phyloP scores from a whole-genome alignment of 2,329 filamentous ascomycete species.

The Pseudonectria foliicola region DNA sequence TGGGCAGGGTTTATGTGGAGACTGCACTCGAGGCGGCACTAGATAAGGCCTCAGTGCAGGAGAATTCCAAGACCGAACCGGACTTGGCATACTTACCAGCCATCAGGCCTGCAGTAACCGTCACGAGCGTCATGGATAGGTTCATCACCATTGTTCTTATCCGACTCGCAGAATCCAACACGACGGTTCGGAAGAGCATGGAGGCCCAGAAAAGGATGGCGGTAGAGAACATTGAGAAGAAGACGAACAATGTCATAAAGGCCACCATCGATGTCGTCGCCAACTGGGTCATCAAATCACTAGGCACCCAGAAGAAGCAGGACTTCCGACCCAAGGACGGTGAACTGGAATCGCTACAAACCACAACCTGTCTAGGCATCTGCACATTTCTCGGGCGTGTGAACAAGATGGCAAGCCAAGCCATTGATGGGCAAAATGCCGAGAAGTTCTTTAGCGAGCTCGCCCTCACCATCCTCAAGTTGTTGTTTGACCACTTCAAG shows the following conservation, averaged over 20 bases:
- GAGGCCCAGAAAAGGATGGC: conserved; percentile 71
- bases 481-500: conserved; percentile 89
- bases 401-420: conserved; percentile 53
- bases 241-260: conserved; percentile 59
- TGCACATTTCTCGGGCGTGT: conserved; percentile 71
- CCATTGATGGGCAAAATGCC: conserved; percentile 78
- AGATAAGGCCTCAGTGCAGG: conserved; percentile 68
- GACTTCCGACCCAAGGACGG: conserved; percentile 86
- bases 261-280: conserved; percentile 59
- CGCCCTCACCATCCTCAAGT: conserved; percentile 65
- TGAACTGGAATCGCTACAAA: conserved; percentile 74
- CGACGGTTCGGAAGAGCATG: conserved; percentile 84
- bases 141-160: conserved; percentile 88
- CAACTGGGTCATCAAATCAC: conserved; percentile 66
- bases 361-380: conserved; percentile 74
- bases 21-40: conserved; percentile 61
- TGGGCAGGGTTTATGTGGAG: conserved; percentile 76
- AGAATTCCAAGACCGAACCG: conserved; percentile 74
- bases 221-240: conserved; percentile 74
- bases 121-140: conserved; percentile 87
- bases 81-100: conserved; percentile 78
- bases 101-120: conserved; percentile 75
- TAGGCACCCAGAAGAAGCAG: conserved; percentile 74
- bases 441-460: conserved; percentile 78
- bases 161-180: conserved; percentile 79